Base-by-base conservation (phyloP, 371 early-diverging fungal genomes). In the Polyrhizophydium stewartii region DNA sequence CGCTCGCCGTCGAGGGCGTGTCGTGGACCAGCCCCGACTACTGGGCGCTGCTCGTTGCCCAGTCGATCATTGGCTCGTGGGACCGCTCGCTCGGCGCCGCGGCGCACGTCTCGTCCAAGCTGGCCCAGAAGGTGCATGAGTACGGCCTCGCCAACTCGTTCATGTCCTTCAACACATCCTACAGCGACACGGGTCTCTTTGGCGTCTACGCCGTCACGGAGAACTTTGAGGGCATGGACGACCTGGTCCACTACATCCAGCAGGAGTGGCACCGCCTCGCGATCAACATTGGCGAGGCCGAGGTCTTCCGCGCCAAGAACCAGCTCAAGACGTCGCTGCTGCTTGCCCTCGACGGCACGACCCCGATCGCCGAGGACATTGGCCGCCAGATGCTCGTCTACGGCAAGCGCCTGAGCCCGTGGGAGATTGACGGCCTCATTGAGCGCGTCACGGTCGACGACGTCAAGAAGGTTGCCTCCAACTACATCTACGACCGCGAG, bases 161-260 rank as follows among this genome's bases (percentile, higher is more conserved):
- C 89, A 93, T 91, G 90, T 87, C 96, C 49, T 98, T 98, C 86
- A 94, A 96, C 85, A 94, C 95, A 27, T 89, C 95, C 16, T 97
- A 98, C 87, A 88, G 90, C 55, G 97, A 98, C 74, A 96, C 96
- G n/a, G 97, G 97, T 51, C 83, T 98, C 53, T 98, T 92, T 84
- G 98, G 98, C 58, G 89, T 94, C 68, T 98, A 98, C 79, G 69
- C 91, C 58, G 87, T 91, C 38, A 83, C 90, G 37, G 92, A 95
- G 74, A 89, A 92, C 82, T 78, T 79, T 66, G 82, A 78, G 60
- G 73, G 84, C 59, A 79, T 96, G 59, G 93, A 92, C 70, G 95
- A 96, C 64, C 79, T 96, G 52, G 74, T 91, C 47, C 87, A 90
- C 75, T 84, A 85, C 68, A 87, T 92, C 49, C 89, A 90, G 64